Percentiles rank a stretch among this genome's conserved stretches.
phyloP scores from a whole-genome alignment of 345 rosid species.

The Aquilaria malaccensis region DNA sequence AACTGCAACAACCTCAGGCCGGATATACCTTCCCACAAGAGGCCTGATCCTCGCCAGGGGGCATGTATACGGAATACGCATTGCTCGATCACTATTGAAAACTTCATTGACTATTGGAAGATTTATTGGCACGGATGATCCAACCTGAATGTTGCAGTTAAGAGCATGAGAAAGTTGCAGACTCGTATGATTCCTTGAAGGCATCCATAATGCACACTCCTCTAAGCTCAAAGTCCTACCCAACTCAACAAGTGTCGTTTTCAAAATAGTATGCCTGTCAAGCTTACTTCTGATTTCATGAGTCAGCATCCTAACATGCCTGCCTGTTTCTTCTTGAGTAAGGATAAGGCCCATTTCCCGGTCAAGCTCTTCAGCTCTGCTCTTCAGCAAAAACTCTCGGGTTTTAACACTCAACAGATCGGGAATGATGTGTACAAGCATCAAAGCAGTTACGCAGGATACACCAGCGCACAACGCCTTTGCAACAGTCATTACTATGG shows the following conservation, averaged over 20 bases:
- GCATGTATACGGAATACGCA: slow-evolving; percentile 62
- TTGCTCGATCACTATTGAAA: slow-evolving; percentile 57
- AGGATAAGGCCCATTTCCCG: slow-evolving; percentile 88
- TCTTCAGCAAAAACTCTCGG: slow-evolving; percentile 72
- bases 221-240: slow-evolving; percentile 76
- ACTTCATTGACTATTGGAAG: slow-evolving; percentile 54
- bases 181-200: slow-evolving; percentile 50
- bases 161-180: slow-evolving; percentile 77
- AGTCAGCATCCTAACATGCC: slow-evolving; percentile 94
- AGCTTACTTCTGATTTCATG: slow-evolving; percentile 93
- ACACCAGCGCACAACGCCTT: slow-evolving; percentile 84
- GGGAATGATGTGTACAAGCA: slow-evolving; percentile 88
- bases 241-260: slow-evolving; percentile 87
- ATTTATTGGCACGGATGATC: slow-evolving; percentile 53
- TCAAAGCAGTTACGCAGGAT: slow-evolving; percentile 84
- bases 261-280: slow-evolving; percentile 73
- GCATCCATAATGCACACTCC: slow-evolving; percentile 98
- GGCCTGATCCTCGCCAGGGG: slow-evolving; percentile 75
- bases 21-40: slow-evolving; percentile 48
- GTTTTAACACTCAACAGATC: slow-evolving; percentile 79
- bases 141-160: slow-evolving; percentile 54
- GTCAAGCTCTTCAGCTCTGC: slow-evolving; percentile 81
- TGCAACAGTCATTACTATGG: slow-evolving; percentile 71
- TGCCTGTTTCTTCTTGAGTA: slow-evolving; percentile 86
- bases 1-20: slow-evolving; percentile 85